Conservation (phyloP, 768 basidiomycete genomes). For the Rhodotorula babjevae region DNA sequence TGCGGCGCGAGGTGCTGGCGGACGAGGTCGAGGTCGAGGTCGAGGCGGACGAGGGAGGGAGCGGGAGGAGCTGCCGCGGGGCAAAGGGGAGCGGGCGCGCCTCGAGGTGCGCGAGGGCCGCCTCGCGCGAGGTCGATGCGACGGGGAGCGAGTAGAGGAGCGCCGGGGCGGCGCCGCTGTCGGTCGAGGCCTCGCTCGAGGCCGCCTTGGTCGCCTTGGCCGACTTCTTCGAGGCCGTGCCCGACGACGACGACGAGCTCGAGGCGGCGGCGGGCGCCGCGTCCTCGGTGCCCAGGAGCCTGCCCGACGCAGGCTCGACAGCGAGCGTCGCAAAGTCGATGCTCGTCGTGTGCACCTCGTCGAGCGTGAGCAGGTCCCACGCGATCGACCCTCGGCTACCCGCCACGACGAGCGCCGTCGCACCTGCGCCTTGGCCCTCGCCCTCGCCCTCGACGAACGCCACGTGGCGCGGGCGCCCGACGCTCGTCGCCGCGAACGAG, state of each 20-base stretch:
- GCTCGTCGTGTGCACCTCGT: conserved; percentile 36
- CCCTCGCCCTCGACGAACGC: conserved; percentile 44
- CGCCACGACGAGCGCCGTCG: conserved; percentile 31
- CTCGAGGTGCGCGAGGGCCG: conserved; percentile 11
- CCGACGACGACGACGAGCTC: background rate
- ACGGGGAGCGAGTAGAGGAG: conserved; percentile 18
- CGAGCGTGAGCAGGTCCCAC: conserved; percentile 49
- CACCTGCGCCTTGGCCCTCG: too few species aligned
- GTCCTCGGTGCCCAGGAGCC: conserved; percentile 22
- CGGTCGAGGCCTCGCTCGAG: conserved; percentile 40
- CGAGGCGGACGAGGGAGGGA: conserved; percentile 47
- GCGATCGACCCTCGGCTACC: conserved; percentile 41
- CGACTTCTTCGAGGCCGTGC: too few species aligned
- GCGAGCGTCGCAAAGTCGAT: conserved; percentile 29
- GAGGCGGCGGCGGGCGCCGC: background rate
- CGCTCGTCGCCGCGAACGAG: conserved; percentile 49
- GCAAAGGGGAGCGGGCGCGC: conserved; percentile 59
- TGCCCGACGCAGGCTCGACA: conserved; percentile 19
- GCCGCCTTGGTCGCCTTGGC: too few species aligned
- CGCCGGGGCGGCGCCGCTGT: background rate
- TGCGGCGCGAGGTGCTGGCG: conserved; percentile 8
- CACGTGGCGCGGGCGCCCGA: conserved; percentile 55
- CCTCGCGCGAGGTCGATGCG: conserved; percentile 18
- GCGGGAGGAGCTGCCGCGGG: conserved; percentile 55
- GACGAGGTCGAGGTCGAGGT: conserved; percentile 47